phyloP scores from a whole-genome alignment of 176 grass and related monocot genomes.

The Paspalum vaginatum region DNA sequence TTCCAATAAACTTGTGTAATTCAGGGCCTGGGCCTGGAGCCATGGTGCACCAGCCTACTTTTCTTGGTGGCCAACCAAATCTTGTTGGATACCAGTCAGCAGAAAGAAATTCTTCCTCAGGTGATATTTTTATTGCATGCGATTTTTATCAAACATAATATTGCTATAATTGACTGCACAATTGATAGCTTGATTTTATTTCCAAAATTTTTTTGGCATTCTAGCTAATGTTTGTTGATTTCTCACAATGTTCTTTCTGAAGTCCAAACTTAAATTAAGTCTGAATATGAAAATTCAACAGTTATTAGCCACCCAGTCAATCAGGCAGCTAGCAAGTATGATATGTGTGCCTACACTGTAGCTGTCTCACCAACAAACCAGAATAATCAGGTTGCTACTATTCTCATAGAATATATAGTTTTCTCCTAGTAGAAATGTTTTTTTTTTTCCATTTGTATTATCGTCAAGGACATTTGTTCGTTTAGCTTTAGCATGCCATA shows the following conservation, averaged over 20 bases:
- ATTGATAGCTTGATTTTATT: not conserved
- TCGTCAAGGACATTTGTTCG: not conserved
- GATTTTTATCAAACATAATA: constrained; percentile 11
- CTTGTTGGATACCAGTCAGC: constrained; percentile 37
- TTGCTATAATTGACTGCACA: not conserved
- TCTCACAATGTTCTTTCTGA: constrained; percentile 1
- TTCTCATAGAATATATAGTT: not conserved
- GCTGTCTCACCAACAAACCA: not conserved
- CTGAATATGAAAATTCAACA: not conserved
- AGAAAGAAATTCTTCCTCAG: constrained; percentile 48
- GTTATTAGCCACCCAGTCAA: not conserved
- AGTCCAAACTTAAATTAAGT: not conserved
- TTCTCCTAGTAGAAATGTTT: not conserved
- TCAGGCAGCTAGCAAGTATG: not conserved
- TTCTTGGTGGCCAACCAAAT: constrained; percentile 43
- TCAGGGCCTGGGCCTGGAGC: constrained; percentile 38
- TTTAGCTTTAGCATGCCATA: constrained; percentile 7
- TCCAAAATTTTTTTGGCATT: not conserved
- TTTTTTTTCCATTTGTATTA: not conserved
- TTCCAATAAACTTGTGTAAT: not conserved
- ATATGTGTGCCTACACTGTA: not conserved
- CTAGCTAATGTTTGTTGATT: not conserved
- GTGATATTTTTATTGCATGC: constrained; percentile 41
- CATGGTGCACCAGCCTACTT: constrained; percentile 44
- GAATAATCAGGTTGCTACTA: constrained; percentile 4